These are phyloP conservation scores for Pelargonium citronellum DNA, from an alignment of 441 rosid species.

Conservation along the genomic window DNA sequence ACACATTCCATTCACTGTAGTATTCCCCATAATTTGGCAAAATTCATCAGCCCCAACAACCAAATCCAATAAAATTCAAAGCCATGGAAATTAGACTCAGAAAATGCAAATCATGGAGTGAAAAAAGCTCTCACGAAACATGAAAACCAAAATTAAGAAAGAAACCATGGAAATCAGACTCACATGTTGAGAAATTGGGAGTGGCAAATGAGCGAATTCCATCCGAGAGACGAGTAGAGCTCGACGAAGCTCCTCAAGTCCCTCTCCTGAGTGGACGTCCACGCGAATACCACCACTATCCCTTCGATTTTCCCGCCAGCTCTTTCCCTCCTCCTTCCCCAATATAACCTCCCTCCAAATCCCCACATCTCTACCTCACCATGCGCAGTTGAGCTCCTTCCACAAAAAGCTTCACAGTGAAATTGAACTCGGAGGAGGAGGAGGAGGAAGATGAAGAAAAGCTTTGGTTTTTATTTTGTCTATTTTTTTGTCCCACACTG, in stretches of 20 bases:
- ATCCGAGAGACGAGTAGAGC: slow-evolving; percentile 60
- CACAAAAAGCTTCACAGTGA: too few species aligned
- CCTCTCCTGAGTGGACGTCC: slow-evolving; percentile 79
- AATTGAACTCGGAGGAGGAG: too few species aligned
- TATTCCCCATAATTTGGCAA: too few species aligned
- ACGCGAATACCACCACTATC: slow-evolving; percentile 64
- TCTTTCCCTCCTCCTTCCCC: slow-evolving; percentile 43
- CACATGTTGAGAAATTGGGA: slow-evolving; percentile 74
- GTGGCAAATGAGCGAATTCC: slow-evolving; percentile 78
- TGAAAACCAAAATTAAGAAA: background rate
- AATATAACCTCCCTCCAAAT: slow-evolving; percentile 65
- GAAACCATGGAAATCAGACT: slow-evolving; percentile 6
- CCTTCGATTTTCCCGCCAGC: slow-evolving; percentile 43
- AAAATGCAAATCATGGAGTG: background rate
- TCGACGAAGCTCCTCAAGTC: slow-evolving; percentile 53
- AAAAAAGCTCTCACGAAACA: background rate
- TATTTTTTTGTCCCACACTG: too few species aligned
- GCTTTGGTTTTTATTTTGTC: too few species aligned
- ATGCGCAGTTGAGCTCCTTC: too few species aligned
- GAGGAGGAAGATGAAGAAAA: too few species aligned
- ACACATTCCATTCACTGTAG: background rate
- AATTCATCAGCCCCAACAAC: background rate
- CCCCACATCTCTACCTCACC: slow-evolving; percentile 47
- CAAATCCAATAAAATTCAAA: background rate
- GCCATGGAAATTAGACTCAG: background rate